A percentile compares a stretch with the other conserved stretches of the same genome.
Evolutionary conservation across 106 monocot genomes (phyloP).

Genomic region (Ottelia alismoides): DNA sequence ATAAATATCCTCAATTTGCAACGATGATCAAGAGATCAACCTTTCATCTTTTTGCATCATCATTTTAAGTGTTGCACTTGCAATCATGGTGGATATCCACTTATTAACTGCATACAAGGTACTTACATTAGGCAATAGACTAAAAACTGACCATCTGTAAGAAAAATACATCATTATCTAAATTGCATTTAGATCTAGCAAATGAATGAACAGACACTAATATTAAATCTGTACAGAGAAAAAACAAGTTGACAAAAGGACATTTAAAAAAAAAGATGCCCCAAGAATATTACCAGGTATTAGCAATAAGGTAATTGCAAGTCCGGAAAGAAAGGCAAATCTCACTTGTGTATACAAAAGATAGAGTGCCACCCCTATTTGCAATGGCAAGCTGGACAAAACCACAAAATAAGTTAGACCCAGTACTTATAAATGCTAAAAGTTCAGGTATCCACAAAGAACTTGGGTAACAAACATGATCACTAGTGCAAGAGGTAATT

Average conservation of each 20-base stretch:
- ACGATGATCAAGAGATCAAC: conserved; percentile 17
- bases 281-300: conserved; percentile 71
- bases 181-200: too few species aligned
- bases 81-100: conserved; percentile 89
- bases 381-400: conserved; percentile 71
- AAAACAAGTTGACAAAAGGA: too few species aligned
- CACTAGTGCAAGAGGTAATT: not conserved
- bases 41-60: conserved; percentile 98
- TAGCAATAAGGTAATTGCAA: conserved; percentile 77
- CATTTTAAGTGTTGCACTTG: conserved; percentile 81
- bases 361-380: conserved; percentile 86
- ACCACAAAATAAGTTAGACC: not conserved
- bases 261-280: not conserved
- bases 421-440: not conserved
- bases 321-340: conserved; percentile 87
- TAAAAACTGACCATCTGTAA: not conserved
- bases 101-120: conserved; percentile 89
- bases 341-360: conserved; percentile 90
- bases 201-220: too few species aligned
- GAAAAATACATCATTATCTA: too few species aligned
- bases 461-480: too few species aligned
- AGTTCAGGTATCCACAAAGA: not conserved
- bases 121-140: too few species aligned
- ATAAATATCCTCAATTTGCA: too few species aligned
- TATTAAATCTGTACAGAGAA: too few species aligned